Conservation (phyloP, 805 yeast species). For the Candida ficus region DNA sequence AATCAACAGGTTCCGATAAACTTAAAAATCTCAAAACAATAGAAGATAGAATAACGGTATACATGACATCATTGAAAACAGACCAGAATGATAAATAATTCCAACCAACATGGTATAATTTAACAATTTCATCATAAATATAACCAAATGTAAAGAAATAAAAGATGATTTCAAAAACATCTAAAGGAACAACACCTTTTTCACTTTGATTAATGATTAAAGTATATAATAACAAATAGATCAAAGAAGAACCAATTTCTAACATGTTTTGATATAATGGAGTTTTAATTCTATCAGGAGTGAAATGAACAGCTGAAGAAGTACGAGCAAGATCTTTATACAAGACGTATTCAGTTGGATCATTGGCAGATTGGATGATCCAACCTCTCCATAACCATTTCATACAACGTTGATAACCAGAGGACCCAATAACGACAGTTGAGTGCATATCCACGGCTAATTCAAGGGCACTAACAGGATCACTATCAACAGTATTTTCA, state of each 20-base stretch:
- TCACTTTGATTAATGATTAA: slow-evolving; percentile 55
- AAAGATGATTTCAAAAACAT: slow-evolving; percentile 49
- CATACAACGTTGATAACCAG: slow-evolving; percentile 82
- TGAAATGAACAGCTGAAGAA: slow-evolving; percentile 56
- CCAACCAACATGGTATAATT: slow-evolving; percentile 72
- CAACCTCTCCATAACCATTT: slow-evolving; percentile 94
- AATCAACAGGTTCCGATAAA: slow-evolving; percentile 23
- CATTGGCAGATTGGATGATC: slow-evolving; percentile 70
- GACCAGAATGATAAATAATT: slow-evolving; percentile 74
- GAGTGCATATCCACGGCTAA: slow-evolving; percentile 83
- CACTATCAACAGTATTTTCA: slow-evolving; percentile 54
- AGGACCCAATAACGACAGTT: slow-evolving; percentile 67
- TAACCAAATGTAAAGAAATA: slow-evolving; percentile 65
- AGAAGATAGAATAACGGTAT: slow-evolving; percentile 47
- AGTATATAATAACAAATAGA: slow-evolving; percentile 60
- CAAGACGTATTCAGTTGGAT: slow-evolving; percentile 63
- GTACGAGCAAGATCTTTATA: slow-evolving; percentile 57
- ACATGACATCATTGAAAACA: slow-evolving; percentile 69
- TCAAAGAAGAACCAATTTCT: slow-evolving; percentile 61
- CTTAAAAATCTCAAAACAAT: slow-evolving; percentile 46
- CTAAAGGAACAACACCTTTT: slow-evolving; percentile 30
- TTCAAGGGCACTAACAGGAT: slow-evolving; percentile 73
- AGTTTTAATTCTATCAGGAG: slow-evolving; percentile 79
- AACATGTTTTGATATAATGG: slow-evolving; percentile 76
- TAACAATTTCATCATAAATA: slow-evolving; percentile 60